Base-by-base conservation (phyloP, 2,329 filamentous ascomycete genomes). In the Colletotrichum chrysophilum region DNA sequence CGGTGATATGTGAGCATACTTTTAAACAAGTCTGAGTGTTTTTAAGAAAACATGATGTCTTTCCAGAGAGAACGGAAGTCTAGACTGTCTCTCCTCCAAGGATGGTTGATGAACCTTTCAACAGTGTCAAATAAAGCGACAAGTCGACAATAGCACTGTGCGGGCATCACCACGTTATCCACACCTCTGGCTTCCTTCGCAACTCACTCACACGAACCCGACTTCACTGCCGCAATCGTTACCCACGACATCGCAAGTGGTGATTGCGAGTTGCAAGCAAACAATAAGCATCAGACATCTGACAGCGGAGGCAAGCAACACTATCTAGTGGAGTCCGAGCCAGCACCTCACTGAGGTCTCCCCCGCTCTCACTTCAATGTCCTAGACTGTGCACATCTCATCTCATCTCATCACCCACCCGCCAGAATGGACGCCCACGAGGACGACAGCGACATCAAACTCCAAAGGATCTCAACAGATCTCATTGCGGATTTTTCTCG, bases 381-480 rank as follows among this genome's bases (percentile, higher is more conserved):
- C 43, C 14, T 16, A 30, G 21, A 52, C 28, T n/a, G 34, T 36
- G 24, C 64, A 18, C 66, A 69, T 21, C 66, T n/a, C 34, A 34
- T 60, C 30, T 69, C 66, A 70, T 62, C 26, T 21, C 21, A 26
- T 30, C 60, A 18, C 13, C 58, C 5, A 52, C n/a, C 26, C n/a
- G 21, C 48, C 60, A 80, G 70, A 61, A 93, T 93, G 91, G 92
- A 94, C 78, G 90, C 87, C 21, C 82, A 88, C 38, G 91, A 93
- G 58, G 87, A 89, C 34, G 92, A 94, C 66, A 82, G 87, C 71
- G 92, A 94, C 79, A 85, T 93, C 71, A 89, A 91, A 82, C 88
- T 94, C 71, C 91, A 93, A 78, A 91, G 89, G 79, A 85, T 89
- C 71, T 92, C 92, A 3, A 85, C 84, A 10, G 91, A 93, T 74